Percentiles rank a stretch among this genome's conserved stretches.
These are phyloP conservation scores for Hyaloperonospora brassicae DNA, from an alignment of 352 stramenopile species.

Conservation along the genomic window DNA sequence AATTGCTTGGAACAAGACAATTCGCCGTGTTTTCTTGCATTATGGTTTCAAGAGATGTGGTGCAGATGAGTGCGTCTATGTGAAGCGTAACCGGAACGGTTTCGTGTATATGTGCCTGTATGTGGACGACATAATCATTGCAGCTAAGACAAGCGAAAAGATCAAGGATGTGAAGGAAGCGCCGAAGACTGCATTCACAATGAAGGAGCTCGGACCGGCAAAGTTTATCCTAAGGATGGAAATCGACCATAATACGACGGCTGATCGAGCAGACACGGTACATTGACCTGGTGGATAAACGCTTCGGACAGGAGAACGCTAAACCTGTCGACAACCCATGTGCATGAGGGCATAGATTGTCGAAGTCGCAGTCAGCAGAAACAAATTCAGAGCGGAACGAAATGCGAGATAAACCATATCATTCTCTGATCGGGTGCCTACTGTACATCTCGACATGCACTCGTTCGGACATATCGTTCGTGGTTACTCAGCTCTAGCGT, in stretches of 20 bases:
- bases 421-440: slow-evolving; percentile 9
- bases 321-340: slow-evolving; percentile 9
- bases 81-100: background rate
- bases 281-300: slow-evolving; percentile 9
- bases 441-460: slow-evolving; percentile 15
- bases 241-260: slow-evolving; percentile 10
- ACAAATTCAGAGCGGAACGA: slow-evolving; percentile 1
- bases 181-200: slow-evolving; percentile 11
- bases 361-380: background rate
- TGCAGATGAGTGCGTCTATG: slow-evolving; percentile 16
- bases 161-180: slow-evolving; percentile 8
- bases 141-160: slow-evolving; percentile 5
- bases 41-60: slow-evolving; percentile 7
- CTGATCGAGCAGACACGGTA: slow-evolving; percentile 17
- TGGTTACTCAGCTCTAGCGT: slow-evolving; percentile 5
- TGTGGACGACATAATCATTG: slow-evolving; percentile 4
- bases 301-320: slow-evolving; percentile 11
- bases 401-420: slow-evolving; percentile 9
- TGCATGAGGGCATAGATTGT: background rate
- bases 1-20: slow-evolving; percentile 15
- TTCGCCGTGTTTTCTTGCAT: slow-evolving; percentile 2
- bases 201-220: slow-evolving; percentile 12
- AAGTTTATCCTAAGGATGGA: slow-evolving; percentile 22
- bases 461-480: slow-evolving; percentile 5
- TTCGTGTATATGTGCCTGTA: slow-evolving; percentile 12